Conservation (phyloP, 1,284 basidiomycete species). For the Naganishia albida region DNA sequence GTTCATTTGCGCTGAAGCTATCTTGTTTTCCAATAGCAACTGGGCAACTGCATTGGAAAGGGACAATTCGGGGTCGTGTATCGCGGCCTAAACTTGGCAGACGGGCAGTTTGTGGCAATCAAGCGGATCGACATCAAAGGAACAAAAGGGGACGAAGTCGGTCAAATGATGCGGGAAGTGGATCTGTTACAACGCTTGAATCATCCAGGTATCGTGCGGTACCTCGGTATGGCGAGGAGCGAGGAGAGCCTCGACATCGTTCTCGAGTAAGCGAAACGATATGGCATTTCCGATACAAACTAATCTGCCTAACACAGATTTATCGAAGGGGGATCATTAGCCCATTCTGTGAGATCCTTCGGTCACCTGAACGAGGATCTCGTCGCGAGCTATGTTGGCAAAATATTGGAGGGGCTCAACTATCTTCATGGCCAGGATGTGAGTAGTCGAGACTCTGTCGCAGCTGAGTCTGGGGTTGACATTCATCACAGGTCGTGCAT, state of each 20-base stretch:
- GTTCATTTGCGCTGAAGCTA: not conserved
- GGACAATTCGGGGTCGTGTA: slow-evolving; percentile 97
- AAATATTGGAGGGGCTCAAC: slow-evolving; percentile 87
- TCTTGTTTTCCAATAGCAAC: slow-evolving; percentile 65
- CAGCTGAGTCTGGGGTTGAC: too few relatives aligned
- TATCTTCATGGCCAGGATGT: slow-evolving; percentile 78
- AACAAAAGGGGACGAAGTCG: slow-evolving; percentile 78
- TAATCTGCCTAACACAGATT: slow-evolving; percentile 60
- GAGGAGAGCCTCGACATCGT: slow-evolving; percentile 83
- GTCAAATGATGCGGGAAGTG: slow-evolving; percentile 85
- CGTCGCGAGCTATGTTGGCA: slow-evolving; percentile 84
- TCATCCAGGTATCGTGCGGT: slow-evolving; percentile 93
- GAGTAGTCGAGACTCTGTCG: slow-evolving; percentile 36
- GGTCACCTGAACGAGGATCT: slow-evolving; percentile 86
- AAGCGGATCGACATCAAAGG: slow-evolving; percentile 87
- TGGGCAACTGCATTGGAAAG: slow-evolving; percentile 92
- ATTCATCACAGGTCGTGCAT: slow-evolving; percentile 53
- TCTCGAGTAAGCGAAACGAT: slow-evolving; percentile 69
- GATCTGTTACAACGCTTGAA: slow-evolving; percentile 82
- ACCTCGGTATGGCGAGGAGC: slow-evolving; percentile 91
- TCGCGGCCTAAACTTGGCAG: slow-evolving; percentile 85
- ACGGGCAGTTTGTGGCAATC: slow-evolving; percentile 91
- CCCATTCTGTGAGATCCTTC: slow-evolving; percentile 85
- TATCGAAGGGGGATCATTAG: slow-evolving; percentile 89
- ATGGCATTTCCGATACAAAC: not conserved